Base-by-base conservation (phyloP, 2,329 filamentous ascomycete species). In the Lasiodiplodia sp. region DNA sequence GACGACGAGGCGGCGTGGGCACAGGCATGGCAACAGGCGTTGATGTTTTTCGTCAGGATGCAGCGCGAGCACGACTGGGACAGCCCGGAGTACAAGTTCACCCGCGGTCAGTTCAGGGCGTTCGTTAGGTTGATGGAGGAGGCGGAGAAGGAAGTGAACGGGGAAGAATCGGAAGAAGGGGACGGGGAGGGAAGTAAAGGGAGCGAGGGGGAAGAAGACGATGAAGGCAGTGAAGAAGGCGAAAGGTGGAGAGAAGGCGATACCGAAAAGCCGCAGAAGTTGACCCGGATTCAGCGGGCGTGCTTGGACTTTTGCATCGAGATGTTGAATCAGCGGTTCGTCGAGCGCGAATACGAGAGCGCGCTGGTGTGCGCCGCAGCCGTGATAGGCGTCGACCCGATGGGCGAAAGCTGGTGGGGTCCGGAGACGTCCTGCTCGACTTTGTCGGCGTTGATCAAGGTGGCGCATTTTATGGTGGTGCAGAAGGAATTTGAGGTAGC, bases 401-500 rank as follows among this genome's bases (percentile, higher is more conserved):
- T 16, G n/a, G 67, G 71, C 34, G 65, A 56, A 11, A 70, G 67
- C 1, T 72, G 62, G 68, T 70, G 70, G 51, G 72, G 69, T 21
- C 67, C 69, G n/a, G 68, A 72, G 55, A 55, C 57, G 69, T 73
- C 72, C 63, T 70, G 58, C 52, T 74, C 25, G 25, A 25, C 25
- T 25, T 25, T 25, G 2, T 25, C 25, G 3, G 25, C 25, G 25
- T 25, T 25, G 5, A 72, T 74, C 40, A 74, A 73, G 68, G 51
- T 70, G 2, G 68, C 70, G 12, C 63, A 68, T 37, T 74, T 73
- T 53, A 73, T 73, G 56, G 70, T 74, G 2, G 63, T 75, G n/a
- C 56, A 74, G 69, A 65, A 73, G 53, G 71, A 63, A 47, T 67
- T 72, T 55, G 71, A 71, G 63, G 18, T 57, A 67, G 57, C 69